Conservation (phyloP, 176 grass and related monocot species). For the Thinopyrum elongatum region DNA sequence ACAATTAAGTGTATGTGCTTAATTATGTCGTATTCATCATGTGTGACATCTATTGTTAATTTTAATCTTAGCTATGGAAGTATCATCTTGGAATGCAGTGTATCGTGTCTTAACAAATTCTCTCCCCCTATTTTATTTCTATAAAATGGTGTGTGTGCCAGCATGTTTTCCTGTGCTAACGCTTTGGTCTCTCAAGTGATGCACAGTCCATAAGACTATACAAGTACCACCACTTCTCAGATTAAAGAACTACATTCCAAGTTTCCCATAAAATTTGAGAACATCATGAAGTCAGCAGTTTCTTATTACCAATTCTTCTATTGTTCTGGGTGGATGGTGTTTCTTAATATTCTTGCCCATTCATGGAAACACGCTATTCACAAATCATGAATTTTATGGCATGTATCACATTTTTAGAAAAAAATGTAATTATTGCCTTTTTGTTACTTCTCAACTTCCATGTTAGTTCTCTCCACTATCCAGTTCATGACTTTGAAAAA, state of each 20-base stretch:
- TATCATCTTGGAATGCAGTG: neutral
- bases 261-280: neutral
- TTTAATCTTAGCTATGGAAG: too few species aligned
- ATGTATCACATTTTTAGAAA: too few species aligned
- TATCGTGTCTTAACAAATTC: neutral
- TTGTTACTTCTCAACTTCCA: too few species aligned
- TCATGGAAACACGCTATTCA: neutral
- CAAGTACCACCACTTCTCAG: neutral
- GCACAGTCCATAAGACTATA: neutral
- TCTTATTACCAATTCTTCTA: neutral
- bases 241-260: neutral
- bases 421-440: too few species aligned
- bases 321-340: neutral
- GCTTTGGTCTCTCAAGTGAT: neutral
- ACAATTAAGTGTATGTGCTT: constrained; percentile 69
- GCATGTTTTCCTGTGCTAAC: neutral
- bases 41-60: constrained; percentile 23
- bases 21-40: constrained; percentile 87
- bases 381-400: too few species aligned
- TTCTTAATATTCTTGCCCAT: neutral
- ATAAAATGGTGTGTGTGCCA: neutral
- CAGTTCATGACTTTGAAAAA: too few species aligned
- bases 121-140: neutral
- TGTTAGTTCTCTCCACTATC: too few species aligned
- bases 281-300: neutral